Evolutionary conservation across 495 filamentous ascomycete species (phyloP).

Genomic region (Cudoniella acicularis): DNA sequence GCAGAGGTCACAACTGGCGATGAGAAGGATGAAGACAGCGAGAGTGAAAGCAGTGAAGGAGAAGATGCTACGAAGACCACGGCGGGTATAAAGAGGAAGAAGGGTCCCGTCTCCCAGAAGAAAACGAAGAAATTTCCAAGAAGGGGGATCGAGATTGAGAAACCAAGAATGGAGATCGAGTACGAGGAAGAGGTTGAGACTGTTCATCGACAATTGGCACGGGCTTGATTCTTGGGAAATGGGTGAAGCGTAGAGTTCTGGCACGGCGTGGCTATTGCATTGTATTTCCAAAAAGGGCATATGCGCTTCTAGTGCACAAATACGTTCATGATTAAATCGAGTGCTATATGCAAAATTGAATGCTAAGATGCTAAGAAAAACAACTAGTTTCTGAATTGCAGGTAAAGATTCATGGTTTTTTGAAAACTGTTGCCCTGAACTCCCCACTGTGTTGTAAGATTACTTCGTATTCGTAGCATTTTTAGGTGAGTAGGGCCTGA

Average conservation of each 20-base stretch:
- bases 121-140: conserved; percentile 65
- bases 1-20: conserved; percentile 49
- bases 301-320: too few species aligned
- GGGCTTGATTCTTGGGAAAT: conserved; percentile 11
- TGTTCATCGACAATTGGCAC: conserved; percentile 14
- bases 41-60: conserved; percentile 45
- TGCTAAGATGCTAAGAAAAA: too few species aligned
- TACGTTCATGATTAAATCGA: too few species aligned
- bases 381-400: too few species aligned
- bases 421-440: too few species aligned
- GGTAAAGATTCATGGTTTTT: too few species aligned
- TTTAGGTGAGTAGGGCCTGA: too few species aligned
- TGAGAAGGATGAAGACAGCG: conserved; percentile 39
- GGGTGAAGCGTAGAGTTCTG: background rate
- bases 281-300: too few species aligned
- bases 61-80: conserved; percentile 43
- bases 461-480: too few species aligned
- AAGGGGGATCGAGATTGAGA: conserved; percentile 71
- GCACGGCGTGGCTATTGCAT: conserved; percentile 7
- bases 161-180: conserved; percentile 64
- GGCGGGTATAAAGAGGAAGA: conserved; percentile 68
- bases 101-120: conserved; percentile 46
- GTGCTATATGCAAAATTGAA: too few species aligned
- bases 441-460: too few species aligned
- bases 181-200: conserved; percentile 57